These are phyloP conservation scores for Baorangia bicolor DNA, from an alignment of 768 basidiomycete species.

Conservation along the genomic window DNA sequence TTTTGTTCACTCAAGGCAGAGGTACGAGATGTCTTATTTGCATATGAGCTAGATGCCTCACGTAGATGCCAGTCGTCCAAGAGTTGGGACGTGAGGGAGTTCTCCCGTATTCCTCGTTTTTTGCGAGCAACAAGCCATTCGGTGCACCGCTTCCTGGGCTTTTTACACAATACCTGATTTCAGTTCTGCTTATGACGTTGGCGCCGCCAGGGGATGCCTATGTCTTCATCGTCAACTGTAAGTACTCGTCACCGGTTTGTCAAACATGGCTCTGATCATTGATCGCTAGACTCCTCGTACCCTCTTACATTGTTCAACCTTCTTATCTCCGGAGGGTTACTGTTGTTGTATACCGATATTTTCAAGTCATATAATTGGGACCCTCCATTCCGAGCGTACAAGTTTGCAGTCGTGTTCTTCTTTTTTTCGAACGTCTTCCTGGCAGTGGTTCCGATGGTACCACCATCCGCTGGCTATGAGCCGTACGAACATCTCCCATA, in stretches of 20 bases:
- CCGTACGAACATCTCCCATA: conserved; percentile 64
- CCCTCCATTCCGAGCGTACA: conserved; percentile 64
- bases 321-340: conserved; percentile 57
- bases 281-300: conserved; percentile 52
- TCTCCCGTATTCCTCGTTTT: conserved; percentile 62
- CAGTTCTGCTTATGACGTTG: conserved; percentile 50
- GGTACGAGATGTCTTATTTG: conserved; percentile 37
- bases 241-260: conserved; percentile 21
- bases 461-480: conserved; percentile 50
- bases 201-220: conserved; percentile 76
- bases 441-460: conserved; percentile 59
- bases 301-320: conserved; percentile 57
- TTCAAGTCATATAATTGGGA: conserved; percentile 52
- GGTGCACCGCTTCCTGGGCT: conserved; percentile 64
- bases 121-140: conserved; percentile 72
- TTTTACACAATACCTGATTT: conserved; percentile 59
- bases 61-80: conserved; percentile 52
- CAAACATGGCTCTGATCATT: neutral
- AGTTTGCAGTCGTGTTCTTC: conserved; percentile 49
- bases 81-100: conserved; percentile 73
- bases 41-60: conserved; percentile 3
- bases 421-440: conserved; percentile 67
- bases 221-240: conserved; percentile 65
- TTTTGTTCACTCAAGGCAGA: conserved; percentile 66
- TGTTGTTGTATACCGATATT: conserved; percentile 53